Evolutionary conservation across 1,139 yeast genomes (phyloP).

Genomic region (Hansenula sp.): DNA sequence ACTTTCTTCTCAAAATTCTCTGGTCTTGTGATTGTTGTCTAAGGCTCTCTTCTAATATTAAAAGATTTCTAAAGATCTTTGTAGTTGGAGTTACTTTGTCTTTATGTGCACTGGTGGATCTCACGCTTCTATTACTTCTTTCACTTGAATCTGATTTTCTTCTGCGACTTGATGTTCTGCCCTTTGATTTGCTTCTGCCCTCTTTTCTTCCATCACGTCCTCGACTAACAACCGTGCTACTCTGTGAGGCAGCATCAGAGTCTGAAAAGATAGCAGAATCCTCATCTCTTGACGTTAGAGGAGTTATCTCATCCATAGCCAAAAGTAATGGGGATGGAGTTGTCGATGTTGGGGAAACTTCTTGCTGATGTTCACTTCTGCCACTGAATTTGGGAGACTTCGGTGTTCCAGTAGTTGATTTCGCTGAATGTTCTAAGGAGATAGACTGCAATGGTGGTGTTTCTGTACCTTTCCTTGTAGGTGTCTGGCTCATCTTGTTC

Average conservation of each 20-base stretch:
- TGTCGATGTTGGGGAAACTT: not conserved
- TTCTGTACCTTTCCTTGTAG: not conserved
- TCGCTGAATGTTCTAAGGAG: not conserved
- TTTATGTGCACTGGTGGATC: conserved; percentile 21
- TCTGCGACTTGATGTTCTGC: conserved; percentile 10
- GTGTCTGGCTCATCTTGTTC: too few relatives aligned
- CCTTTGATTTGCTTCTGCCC: conserved; percentile 6
- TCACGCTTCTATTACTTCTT: conserved; percentile 18
- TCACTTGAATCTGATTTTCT: conserved; percentile 19
- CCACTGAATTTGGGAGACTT: not conserved
- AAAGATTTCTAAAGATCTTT: conserved; percentile 70
- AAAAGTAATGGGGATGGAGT: conserved; percentile 29
- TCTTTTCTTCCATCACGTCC: conserved; percentile 10
- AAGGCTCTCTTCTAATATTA: conserved; percentile 80
- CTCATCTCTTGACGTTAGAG: conserved; percentile 27
- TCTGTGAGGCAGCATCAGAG: conserved; percentile 29
- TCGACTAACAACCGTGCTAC: conserved; percentile 5
- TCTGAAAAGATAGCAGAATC: conserved; percentile 32
- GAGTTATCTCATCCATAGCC: conserved; percentile 24
- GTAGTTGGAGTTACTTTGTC: conserved; percentile 49
- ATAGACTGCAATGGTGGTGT: not conserved
- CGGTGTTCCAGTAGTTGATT: conserved; percentile 3
- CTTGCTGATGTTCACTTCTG: not conserved
- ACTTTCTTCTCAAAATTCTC: conserved; percentile 63
- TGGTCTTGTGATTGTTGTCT: conserved; percentile 78